Percentiles rank a stretch among this genome's conserved stretches.
These are phyloP conservation scores for Neurospora crassa DNA, from an alignment of 2,329 filamentous ascomycete genomes.

Conservation along the genomic window DNA sequence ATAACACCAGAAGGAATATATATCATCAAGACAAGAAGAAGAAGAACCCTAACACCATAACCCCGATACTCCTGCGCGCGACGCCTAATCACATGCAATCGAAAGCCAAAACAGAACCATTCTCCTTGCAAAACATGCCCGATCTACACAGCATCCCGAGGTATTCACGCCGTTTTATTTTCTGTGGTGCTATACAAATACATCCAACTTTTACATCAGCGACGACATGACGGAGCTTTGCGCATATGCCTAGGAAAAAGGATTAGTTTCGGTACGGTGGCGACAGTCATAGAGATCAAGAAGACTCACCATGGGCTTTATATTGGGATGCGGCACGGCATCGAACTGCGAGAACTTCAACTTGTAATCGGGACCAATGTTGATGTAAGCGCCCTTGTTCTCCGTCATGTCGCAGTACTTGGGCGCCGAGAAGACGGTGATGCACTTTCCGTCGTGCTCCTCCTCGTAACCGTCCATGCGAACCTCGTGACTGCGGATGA, in stretches of 20 bases:
- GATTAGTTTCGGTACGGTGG: background rate
- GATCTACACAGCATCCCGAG: background rate
- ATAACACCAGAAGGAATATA: background rate
- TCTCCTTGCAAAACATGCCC: background rate
- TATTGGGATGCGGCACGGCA: conserved; percentile 89
- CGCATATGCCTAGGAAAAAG: conserved; percentile 61
- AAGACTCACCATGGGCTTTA: conserved; percentile 72
- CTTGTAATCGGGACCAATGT: conserved; percentile 86
- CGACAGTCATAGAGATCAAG: background rate
- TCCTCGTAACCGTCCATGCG: conserved; percentile 99
- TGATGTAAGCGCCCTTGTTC: conserved; percentile 98
- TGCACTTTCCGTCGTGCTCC: conserved; percentile 90
- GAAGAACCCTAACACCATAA: background rate
- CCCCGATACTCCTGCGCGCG: background rate
- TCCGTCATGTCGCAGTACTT: conserved; percentile 97
- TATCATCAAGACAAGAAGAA: background rate
- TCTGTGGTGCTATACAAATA: conserved; percentile 3
- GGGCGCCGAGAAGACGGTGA: conserved; percentile 96
- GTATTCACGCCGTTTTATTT: background rate
- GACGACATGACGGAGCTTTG: conserved; percentile 72
- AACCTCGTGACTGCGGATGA: conserved; percentile 96
- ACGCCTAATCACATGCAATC: background rate
- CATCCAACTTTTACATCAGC: conserved; percentile 49
- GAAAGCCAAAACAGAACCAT: background rate
- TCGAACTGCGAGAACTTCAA: conserved; percentile 90